Evolutionary conservation across 768 basidiomycete genomes (phyloP).

Genomic region (Grammothele lineata): DNA sequence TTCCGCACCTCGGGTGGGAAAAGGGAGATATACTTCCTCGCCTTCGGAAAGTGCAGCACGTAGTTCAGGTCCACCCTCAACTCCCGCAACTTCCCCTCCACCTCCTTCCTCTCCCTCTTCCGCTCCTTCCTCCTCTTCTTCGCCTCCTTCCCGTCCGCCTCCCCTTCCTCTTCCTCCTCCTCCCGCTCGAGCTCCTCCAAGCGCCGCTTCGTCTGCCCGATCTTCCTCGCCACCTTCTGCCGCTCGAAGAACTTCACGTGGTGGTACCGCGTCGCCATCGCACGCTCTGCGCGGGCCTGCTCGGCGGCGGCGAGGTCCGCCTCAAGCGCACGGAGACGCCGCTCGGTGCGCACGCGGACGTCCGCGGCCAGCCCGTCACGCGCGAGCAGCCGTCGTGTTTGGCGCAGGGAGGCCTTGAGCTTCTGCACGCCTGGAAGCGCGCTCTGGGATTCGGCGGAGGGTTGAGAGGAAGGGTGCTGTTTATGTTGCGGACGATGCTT

Average conservation of each 20-base stretch:
- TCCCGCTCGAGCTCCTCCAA: conserved; percentile 26
- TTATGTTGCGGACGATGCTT: conserved; percentile 9
- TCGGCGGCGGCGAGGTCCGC: conserved; percentile 66
- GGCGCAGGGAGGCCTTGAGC: conserved; percentile 79
- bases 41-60: conserved; percentile 83
- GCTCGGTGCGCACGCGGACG: conserved; percentile 75
- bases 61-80: conserved; percentile 91
- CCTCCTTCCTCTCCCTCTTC: conserved; percentile 31
- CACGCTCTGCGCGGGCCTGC: conserved; percentile 59
- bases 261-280: conserved; percentile 77
- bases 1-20: conserved; percentile 69
- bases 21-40: conserved; percentile 84
- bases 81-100: conserved; percentile 49
- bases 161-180: conserved; percentile 14
- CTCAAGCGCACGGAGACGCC: conserved; percentile 71
- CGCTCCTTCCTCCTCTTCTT: conserved; percentile 35
- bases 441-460: background rate
- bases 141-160: conserved; percentile 14
- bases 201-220: conserved; percentile 62
- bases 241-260: conserved; percentile 95
- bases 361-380: conserved; percentile 88
- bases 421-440: conserved; percentile 72
- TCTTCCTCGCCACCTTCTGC: conserved; percentile 77
- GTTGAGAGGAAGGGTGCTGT: conserved; percentile 6
- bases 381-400: conserved; percentile 76